Conservation (phyloP, 768 basidiomycete genomes). For the Tylopilus rubrobrunneus region DNA sequence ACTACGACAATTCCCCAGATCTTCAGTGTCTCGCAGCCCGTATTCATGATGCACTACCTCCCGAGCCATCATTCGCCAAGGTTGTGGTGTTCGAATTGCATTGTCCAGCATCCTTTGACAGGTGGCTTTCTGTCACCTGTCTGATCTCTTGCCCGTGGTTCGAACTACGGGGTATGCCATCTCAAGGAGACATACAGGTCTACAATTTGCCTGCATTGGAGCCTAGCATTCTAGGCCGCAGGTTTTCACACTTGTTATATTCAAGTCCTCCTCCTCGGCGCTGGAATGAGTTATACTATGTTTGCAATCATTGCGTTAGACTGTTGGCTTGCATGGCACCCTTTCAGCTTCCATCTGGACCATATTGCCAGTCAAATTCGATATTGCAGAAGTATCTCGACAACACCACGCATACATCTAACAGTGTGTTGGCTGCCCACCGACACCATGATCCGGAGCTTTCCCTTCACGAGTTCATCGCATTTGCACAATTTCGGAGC, state of each 20-base stretch:
- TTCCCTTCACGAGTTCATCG: conserved; percentile 41
- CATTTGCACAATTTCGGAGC: conserved; percentile 44
- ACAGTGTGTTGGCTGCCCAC: conserved; percentile 41
- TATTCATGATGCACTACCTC: not conserved
- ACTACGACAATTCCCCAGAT: not conserved
- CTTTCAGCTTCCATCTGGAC: too few species aligned
- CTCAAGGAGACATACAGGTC: too few species aligned
- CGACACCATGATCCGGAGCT: conserved; percentile 37
- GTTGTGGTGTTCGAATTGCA: not conserved
- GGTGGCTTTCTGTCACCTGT: not conserved
- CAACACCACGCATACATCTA: conserved; percentile 37
- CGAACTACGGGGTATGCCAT: too few species aligned
- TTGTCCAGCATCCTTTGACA: not conserved
- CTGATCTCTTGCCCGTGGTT: too few species aligned
- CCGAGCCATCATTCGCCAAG: not conserved
- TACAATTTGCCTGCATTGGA: too few species aligned
- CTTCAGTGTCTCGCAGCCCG: not conserved
- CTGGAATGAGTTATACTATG: not conserved
- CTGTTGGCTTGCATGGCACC: too few species aligned
- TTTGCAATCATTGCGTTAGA: too few species aligned
- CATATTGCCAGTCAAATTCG: conserved; percentile 28
- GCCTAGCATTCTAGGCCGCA: too few species aligned
- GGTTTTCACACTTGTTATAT: not conserved
- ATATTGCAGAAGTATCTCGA: conserved; percentile 35
- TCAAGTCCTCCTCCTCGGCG: not conserved